Evolutionary conservation across 2,329 filamentous ascomycete species (phyloP), one percentile per base, ranked within the genome.

Genomic region (Calonectria leucothoes): DNA sequence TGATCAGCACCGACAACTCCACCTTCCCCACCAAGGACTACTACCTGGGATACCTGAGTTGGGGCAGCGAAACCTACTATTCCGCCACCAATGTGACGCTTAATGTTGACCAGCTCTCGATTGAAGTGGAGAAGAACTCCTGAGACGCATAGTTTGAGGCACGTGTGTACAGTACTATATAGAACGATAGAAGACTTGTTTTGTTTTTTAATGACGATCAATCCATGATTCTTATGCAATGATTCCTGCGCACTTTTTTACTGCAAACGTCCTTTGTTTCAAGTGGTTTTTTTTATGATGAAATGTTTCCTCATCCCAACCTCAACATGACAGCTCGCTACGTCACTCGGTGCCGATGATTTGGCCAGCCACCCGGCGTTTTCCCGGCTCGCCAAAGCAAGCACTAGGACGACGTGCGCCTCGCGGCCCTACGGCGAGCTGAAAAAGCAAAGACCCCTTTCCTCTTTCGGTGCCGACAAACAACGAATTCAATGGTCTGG

Each of bases 31-130:
- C 79, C 0, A 72, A 79, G 0, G 73, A 80, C 1, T 86, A 89
- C 76, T 90, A 89, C 78, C 79, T 91, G 23, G 89, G 89, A 25
- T 88, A 89, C 74, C 82, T 90, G 76, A 84, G 84, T 57, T 88
- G 91, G 74, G 89, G 89, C 27, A 86, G 87, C 17, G 89, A 91
- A 78, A 84, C 88, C 0, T 88, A 87, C 80, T 86, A 81, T 7
- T 82, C 85, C 10, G 70, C 78, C 29, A 76, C 79, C 5, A 86
- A 85, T 48, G 88, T 90, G 65, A 91, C 89, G 1, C 89, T 91
- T 74, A 82, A 82, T 39, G 88, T 89, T 4, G 81, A 84, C 11
- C 71, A 78, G 27, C 75, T 87, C 48, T 81, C 83, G 33, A 83
- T 87, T 74, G 81, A 86, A 51, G 78, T 85, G n/a, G 73, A 77